Conservation (phyloP, 805 yeast genomes). For the Maudiozyma barnettii region DNA sequence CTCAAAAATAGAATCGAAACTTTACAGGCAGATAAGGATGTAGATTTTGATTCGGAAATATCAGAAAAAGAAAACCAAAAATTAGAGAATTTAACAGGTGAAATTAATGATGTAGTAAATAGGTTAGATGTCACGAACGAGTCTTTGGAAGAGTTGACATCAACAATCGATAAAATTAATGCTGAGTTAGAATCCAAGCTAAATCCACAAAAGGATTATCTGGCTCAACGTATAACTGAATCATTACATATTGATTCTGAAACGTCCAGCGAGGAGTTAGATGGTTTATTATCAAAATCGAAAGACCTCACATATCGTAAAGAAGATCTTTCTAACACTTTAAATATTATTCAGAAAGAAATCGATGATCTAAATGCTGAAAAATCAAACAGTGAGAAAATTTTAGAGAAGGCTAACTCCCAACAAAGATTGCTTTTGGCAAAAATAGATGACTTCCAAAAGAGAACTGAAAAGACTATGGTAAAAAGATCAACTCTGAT, state of each 20-base stretch:
- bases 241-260: slow-evolving; percentile 8
- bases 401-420: slow-evolving; percentile 42
- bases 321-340: slow-evolving; percentile 22
- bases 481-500: slow-evolving; percentile 51
- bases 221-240: slow-evolving; percentile 20
- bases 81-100: slow-evolving; percentile 34
- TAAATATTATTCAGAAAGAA: slow-evolving; percentile 20
- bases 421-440: slow-evolving; percentile 46
- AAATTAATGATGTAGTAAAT: slow-evolving; percentile 38
- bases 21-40: slow-evolving; percentile 39
- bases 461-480: slow-evolving; percentile 52
- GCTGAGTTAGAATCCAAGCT: slow-evolving; percentile 52
- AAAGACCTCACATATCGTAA: slow-evolving; percentile 17
- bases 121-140: slow-evolving; percentile 30
- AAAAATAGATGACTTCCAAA: slow-evolving; percentile 52
- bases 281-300: slow-evolving; percentile 13
- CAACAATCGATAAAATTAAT: slow-evolving; percentile 29
- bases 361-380: slow-evolving; percentile 22
- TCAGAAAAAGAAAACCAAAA: slow-evolving; percentile 39
- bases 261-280: slow-evolving; percentile 13
- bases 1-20: slow-evolving; percentile 34
- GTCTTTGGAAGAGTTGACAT: slow-evolving; percentile 16
- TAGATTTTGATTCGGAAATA: slow-evolving; percentile 47
- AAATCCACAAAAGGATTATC: slow-evolving; percentile 41
- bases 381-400: slow-evolving; percentile 29